Conservation (phyloP, 768 basidiomycete genomes). For the Thelephora ganbajun region DNA sequence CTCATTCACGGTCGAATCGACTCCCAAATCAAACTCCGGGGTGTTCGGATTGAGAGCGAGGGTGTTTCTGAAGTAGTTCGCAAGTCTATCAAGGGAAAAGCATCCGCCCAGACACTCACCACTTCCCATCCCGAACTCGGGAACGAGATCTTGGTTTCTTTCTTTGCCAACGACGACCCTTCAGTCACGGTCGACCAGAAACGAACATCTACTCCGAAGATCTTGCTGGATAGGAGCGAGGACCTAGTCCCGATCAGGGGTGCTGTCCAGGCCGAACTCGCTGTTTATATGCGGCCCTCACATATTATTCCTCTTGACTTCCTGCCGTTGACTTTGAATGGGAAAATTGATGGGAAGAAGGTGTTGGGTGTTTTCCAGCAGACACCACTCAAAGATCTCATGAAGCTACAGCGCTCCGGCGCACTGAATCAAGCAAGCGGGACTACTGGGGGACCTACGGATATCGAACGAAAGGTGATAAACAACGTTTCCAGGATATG, state of each 20-base stretch:
- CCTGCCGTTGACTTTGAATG: conserved; percentile 30
- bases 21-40: conserved; percentile 36
- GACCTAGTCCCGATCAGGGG: conserved; percentile 6
- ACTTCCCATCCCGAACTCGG: conserved; percentile 29
- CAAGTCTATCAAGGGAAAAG: conserved; percentile 23
- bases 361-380: conserved; percentile 15
- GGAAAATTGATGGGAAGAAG: conserved; percentile 20
- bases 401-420: conserved; percentile 4
- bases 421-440: neutral
- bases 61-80: conserved; percentile 22
- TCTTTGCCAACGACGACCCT: conserved; percentile 7
- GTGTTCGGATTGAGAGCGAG: conserved; percentile 40
- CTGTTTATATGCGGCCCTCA: conserved; percentile 37
- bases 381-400: conserved; percentile 12
- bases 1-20: conserved; percentile 39
- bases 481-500: conserved; percentile 18
- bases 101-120: conserved; percentile 25
- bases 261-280: conserved; percentile 26
- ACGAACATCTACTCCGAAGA: conserved; percentile 20
- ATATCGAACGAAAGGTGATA: conserved; percentile 23
- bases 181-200: conserved; percentile 25
- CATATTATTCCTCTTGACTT: conserved; percentile 34
- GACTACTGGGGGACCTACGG: conserved; percentile 1
- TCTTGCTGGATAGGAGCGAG: conserved; percentile 13
- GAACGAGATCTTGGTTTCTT: conserved; percentile 30